Evolutionary conservation across 202 grass and related monocot genomes (phyloP).

Genomic region (Musa balbisiana): DNA sequence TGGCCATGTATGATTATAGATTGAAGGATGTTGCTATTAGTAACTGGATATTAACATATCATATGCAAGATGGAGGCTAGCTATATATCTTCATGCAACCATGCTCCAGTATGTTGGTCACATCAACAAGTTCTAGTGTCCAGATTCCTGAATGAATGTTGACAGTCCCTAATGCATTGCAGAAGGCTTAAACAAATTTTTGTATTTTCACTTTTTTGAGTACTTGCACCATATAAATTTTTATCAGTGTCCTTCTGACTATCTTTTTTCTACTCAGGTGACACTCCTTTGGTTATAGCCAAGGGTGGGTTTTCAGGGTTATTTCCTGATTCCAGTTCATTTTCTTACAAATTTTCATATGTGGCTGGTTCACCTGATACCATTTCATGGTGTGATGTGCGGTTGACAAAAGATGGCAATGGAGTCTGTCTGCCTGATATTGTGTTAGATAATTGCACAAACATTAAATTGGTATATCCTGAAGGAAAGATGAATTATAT

Average conservation of each 20-base stretch:
- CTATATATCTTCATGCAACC: not conserved
- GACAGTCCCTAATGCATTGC: not conserved
- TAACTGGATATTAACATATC: not conserved
- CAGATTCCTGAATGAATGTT: not conserved
- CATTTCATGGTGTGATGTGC: constrained; percentile 73
- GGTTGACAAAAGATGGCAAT: constrained; percentile 58
- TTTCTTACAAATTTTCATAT: constrained; percentile 32
- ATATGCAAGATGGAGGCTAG: no score
- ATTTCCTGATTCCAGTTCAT: constrained; percentile 76
- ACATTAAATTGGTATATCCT: constrained; percentile 31
- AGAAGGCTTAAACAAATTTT: not conserved
- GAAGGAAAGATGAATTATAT: constrained; percentile 36
- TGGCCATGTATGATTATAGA: not conserved
- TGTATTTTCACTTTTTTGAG: not conserved
- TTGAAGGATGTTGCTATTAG: not conserved
- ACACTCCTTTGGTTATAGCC: constrained; percentile 50
- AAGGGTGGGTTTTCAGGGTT: constrained; percentile 89
- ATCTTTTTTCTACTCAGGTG: constrained; percentile 36
- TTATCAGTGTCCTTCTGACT: not conserved
- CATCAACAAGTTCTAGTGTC: not conserved
- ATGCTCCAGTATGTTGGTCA: not conserved
- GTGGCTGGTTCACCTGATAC: constrained; percentile 36
- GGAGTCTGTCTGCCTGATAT: constrained; percentile 70
- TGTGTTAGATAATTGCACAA: constrained; percentile 60
- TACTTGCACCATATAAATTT: not conserved